phyloP scores from a whole-genome alignment of 2,329 filamentous ascomycete species.

The Aspergillus sp. region DNA sequence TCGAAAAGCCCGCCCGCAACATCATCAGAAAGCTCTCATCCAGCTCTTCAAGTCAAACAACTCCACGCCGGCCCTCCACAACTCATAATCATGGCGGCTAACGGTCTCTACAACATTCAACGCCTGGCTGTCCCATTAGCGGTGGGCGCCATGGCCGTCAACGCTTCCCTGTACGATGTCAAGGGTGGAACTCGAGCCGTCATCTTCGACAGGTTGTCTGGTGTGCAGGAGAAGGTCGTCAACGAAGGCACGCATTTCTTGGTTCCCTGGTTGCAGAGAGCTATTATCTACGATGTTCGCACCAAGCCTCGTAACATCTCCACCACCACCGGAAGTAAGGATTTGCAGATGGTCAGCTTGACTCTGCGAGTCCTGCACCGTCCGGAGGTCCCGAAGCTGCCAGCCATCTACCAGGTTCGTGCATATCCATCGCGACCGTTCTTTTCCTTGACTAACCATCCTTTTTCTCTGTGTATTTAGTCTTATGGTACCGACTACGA shows the following conservation, averaged over 20 bases:
- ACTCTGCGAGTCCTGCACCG: conserved; percentile 93
- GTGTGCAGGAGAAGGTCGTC: conserved; percentile 88
- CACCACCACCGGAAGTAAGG: conserved; percentile 97
- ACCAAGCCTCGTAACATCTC: conserved; percentile 97
- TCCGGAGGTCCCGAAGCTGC: conserved; percentile 86
- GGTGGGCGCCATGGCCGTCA: conserved; percentile 64
- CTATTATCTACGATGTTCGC: conserved; percentile 93
- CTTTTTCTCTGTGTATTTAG: conserved; percentile 47
- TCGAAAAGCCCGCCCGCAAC: conserved; percentile 34
- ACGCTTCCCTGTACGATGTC: conserved; percentile 92
- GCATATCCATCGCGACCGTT: background rate
- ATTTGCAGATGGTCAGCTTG: conserved; percentile 99
- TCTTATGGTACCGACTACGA: conserved; percentile 98
- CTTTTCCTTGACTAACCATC: background rate
- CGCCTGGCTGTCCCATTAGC: conserved; percentile 68
- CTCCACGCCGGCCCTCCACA: conserved; percentile 13
- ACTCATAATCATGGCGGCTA: conserved; percentile 47
- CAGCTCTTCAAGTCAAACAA: conserved; percentile 4
- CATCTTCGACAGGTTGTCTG: conserved; percentile 92
- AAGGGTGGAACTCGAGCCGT: conserved; percentile 91
- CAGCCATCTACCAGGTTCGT: conserved; percentile 95
- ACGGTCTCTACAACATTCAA: conserved; percentile 36
- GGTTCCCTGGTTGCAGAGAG: conserved; percentile 91
- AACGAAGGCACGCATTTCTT: conserved; percentile 98
- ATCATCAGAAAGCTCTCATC: conserved; percentile 29